These are phyloP conservation scores for Amanita molliuscula DNA, from an alignment of 768 basidiomycete genomes.

Conservation along the genomic window DNA sequence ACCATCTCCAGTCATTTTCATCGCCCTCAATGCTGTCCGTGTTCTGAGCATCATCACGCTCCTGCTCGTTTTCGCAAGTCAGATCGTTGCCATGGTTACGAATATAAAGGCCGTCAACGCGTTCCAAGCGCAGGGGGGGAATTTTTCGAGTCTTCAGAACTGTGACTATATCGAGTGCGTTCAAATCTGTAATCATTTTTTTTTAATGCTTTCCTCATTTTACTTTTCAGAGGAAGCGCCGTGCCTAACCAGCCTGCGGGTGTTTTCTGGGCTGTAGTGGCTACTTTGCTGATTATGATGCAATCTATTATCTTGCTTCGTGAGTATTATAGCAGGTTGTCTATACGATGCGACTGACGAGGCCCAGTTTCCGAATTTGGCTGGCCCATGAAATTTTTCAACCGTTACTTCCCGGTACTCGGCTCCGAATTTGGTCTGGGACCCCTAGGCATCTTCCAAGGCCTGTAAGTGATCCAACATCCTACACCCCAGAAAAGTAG, in stretches of 20 bases:
- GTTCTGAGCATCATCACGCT: slow-evolving; percentile 68
- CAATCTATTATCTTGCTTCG: slow-evolving; percentile 67
- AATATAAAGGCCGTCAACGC: slow-evolving; percentile 69
- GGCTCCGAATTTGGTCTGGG: slow-evolving; percentile 81
- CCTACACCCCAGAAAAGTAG: not conserved
- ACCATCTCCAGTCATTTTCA: slow-evolving; percentile 36
- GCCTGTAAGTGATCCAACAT: slow-evolving; percentile 41
- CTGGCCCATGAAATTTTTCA: slow-evolving; percentile 73
- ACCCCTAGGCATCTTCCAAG: slow-evolving; percentile 80
- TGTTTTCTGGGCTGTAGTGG: slow-evolving; percentile 84
- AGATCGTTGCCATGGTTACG: slow-evolving; percentile 60
- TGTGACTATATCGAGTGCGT: slow-evolving; percentile 78
- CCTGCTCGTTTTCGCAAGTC: slow-evolving; percentile 72
- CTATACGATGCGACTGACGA: not conserved
- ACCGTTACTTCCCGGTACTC: slow-evolving; percentile 86
- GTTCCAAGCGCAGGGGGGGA: slow-evolving; percentile 35
- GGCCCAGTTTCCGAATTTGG: slow-evolving; percentile 57
- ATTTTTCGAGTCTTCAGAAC: slow-evolving; percentile 29
- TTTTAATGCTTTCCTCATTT: not conserved
- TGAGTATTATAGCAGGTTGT: slow-evolving; percentile 19
- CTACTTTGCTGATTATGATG: slow-evolving; percentile 77
- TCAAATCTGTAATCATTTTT: not conserved
- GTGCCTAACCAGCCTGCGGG: slow-evolving; percentile 94
- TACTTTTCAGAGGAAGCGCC: slow-evolving; percentile 43
- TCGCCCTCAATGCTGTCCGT: slow-evolving; percentile 72